Evolutionary conservation across 768 basidiomycete genomes (phyloP).

Genomic region (Leucocoprinus birnbaumii): DNA sequence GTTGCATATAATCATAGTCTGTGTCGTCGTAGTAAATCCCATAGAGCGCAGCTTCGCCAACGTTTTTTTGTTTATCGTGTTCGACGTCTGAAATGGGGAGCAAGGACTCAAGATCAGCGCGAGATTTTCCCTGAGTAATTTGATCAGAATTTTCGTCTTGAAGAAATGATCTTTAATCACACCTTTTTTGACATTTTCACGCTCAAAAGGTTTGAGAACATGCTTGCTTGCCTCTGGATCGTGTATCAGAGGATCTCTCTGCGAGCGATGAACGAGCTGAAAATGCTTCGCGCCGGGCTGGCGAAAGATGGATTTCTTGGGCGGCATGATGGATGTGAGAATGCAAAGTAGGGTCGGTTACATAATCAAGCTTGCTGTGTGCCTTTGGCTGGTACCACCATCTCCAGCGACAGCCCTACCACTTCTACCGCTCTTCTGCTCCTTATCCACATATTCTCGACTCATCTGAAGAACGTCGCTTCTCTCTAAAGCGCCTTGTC

Average conservation of each 20-base stretch:
- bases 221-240: conserved; percentile 86
- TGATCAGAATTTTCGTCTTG: conserved; percentile 9
- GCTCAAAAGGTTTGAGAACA: conserved; percentile 83
- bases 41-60: conserved; percentile 87
- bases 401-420: conserved; percentile 21
- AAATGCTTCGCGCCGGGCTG: conserved; percentile 90
- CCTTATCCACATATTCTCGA: background rate
- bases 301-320: conserved; percentile 80
- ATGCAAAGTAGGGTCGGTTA: conserved; percentile 25
- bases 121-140: conserved; percentile 65
- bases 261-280: conserved; percentile 95
- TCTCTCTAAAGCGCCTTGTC: conserved; percentile 24
- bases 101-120: conserved; percentile 71
- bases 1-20: conserved; percentile 98
- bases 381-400: conserved; percentile 24
- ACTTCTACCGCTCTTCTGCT: conserved; percentile 10
- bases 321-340: conserved; percentile 50
- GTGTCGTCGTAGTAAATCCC: conserved; percentile 95
- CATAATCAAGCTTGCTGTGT: conserved; percentile 30
- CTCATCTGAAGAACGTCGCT: background rate
- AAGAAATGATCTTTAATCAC: conserved; percentile 4
- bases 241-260: conserved; percentile 92
- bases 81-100: conserved; percentile 44
- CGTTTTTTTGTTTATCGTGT: conserved; percentile 45
- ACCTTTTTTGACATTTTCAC: conserved; percentile 74